phyloP scores from a whole-genome alignment of 1,139 yeast species.

The Schwanniomyces etchellsii region DNA sequence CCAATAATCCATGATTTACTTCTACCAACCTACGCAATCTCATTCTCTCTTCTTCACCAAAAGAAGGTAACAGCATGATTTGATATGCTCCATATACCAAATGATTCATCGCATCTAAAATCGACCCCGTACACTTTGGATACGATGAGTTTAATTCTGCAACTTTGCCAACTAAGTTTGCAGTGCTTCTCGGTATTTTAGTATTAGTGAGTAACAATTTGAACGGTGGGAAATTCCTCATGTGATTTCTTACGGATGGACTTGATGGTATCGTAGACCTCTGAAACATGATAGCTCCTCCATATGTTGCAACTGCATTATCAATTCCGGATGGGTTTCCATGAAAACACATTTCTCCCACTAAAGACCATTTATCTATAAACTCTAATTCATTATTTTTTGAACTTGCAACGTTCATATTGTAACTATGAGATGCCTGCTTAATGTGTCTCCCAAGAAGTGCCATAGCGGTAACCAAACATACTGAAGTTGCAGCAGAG shows the following conservation, averaged over 20 bases:
- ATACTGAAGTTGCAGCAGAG: conserved; percentile 86
- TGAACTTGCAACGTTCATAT: conserved; percentile 25
- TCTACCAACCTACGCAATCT: conserved; percentile 62
- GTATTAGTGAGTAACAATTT: conserved; percentile 79
- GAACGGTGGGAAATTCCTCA: conserved; percentile 72
- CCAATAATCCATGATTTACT: conserved; percentile 84
- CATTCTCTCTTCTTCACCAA: conserved; percentile 39
- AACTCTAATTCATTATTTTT: conserved; percentile 47
- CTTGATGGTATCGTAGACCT: conserved; percentile 46
- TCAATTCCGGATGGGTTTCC: conserved; percentile 98
- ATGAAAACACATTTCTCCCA: conserved; percentile 94
- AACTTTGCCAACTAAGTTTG: conserved; percentile 76
- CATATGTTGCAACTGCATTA: conserved; percentile 91
- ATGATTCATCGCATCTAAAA: conserved; percentile 68
- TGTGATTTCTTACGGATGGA: conserved; percentile 58
- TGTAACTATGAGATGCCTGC: conserved; percentile 20
- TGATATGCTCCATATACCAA: conserved; percentile 65
- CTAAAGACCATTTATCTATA: conserved; percentile 81
- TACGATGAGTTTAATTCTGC: conserved; percentile 47
- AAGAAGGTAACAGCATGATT: conserved; percentile 47
- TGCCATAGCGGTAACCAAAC: conserved; percentile 73
- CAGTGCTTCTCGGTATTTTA: conserved; percentile 80
- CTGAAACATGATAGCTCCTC: conserved; percentile 92
- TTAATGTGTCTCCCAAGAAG: conserved; percentile 52
- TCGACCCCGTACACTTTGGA: conserved; percentile 50